Percentiles rank a stretch among this genome's conserved stretches.
Conservation (phyloP, 768 basidiomycete species). For the Leccinum rimulosum region DNA sequence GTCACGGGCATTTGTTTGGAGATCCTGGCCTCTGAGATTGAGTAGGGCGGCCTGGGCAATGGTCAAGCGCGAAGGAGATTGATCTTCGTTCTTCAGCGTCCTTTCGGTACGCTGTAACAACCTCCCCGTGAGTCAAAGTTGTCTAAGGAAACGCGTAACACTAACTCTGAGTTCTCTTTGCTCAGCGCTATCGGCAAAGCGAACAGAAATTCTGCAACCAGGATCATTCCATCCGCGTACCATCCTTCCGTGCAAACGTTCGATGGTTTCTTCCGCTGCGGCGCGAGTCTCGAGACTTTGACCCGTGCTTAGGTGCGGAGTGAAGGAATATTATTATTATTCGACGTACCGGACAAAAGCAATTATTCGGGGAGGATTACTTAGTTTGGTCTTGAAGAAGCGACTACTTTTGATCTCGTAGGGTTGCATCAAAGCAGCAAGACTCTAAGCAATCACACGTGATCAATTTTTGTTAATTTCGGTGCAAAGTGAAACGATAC, state of each 20-base stretch:
- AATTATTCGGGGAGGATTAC: conserved; percentile 74
- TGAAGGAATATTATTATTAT: not conserved
- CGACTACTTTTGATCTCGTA: conserved; percentile 71
- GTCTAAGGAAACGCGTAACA: conserved; percentile 9
- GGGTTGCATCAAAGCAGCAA: conserved; percentile 64
- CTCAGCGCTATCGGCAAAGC: conserved; percentile 77
- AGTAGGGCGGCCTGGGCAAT: conserved; percentile 78
- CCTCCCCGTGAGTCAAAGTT: conserved; percentile 3
- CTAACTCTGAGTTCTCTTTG: conserved; percentile 73
- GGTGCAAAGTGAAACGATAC: conserved; percentile 29
- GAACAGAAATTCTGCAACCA: conserved; percentile 73
- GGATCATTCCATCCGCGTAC: conserved; percentile 77
- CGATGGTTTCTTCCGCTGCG: conserved; percentile 76
- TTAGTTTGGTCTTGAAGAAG: conserved; percentile 77
- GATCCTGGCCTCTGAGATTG: conserved; percentile 69
- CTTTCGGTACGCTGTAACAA: conserved; percentile 58
- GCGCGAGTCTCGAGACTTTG: conserved; percentile 64
- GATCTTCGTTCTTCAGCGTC: conserved; percentile 55
- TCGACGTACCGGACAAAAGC: conserved; percentile 70
- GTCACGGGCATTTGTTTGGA: conserved; percentile 21
- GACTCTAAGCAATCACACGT: conserved; percentile 40
- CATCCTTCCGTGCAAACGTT: conserved; percentile 75
- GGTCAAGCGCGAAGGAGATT: conserved; percentile 61
- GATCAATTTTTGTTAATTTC: not conserved
- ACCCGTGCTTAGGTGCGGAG: not conserved